Base-by-base conservation (phyloP, 1,139 yeast genomes). In the Meyerozyma sp. region DNA sequence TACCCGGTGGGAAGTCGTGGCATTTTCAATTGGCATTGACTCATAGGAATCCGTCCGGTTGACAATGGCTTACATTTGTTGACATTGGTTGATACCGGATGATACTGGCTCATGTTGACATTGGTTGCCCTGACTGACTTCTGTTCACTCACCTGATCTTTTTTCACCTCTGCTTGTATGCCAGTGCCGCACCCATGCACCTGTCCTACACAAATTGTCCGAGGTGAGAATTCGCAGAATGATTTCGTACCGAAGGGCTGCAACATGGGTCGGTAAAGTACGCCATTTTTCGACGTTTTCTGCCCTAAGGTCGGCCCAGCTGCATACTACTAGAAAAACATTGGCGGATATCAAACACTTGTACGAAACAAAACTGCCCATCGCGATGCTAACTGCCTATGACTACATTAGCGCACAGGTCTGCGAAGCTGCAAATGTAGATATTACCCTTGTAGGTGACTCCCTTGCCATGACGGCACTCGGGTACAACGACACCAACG, bases 381-480 rank as follows among this genome's bases (percentile, higher is more conserved):
- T 91, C 21, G 66, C 91, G 0, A 80, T 85, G 63, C 68, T 90
- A 20, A 93, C 98, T 0, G 95, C 96, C 1, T 90, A 91, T 61
- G 98, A 93, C 58, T 85, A 73, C 57, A 80, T 91, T 27, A 83
- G 96, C 0, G 93, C 83, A 0, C 68, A 71, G 30, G 71, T 86
- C 57, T 94, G 90, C 0, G 90, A 87, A 41, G 61, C 72, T 10
- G 82, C 94, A 1, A 75, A 77, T 1, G 73, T 81, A 2, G 98
- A 93, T 53, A 73, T 84, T 42, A 72, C 83, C 9, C 72, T 93
- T 8, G 82, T 93, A 6, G 98, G 98, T 1, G 98, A 93, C 61
- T 91, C 98, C 0, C 66, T 93, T 35, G 90, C 96, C 1, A 91
- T 90, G 96, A 91, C 88, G 1, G 77, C 95, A 0, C 72, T 89